phyloP scores from a whole-genome alignment of 2,329 filamentous ascomycete genomes.

The Ophiostoma triangulosporum region DNA sequence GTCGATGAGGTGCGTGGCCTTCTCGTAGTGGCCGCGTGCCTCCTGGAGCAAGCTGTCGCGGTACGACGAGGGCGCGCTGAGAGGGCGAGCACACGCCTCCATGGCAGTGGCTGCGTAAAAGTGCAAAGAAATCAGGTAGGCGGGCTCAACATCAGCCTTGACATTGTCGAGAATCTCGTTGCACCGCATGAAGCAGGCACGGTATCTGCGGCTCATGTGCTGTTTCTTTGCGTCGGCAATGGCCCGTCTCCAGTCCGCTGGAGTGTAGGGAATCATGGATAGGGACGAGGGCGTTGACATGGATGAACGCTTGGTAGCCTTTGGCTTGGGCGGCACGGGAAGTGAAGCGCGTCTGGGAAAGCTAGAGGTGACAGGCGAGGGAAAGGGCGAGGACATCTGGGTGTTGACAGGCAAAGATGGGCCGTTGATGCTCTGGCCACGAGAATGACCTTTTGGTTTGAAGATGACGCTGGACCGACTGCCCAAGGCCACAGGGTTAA shows the following conservation, averaged over 20 bases:
- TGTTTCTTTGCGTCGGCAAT: conserved; percentile 41
- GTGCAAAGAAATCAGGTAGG: conserved; percentile 44
- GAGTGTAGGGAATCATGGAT: conserved; percentile 27
- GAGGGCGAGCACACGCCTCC: conserved; percentile 39
- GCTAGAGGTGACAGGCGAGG: background rate
- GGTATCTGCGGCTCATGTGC: conserved; percentile 36
- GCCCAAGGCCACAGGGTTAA: conserved; percentile 10
- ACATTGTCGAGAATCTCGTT: conserved; percentile 37
- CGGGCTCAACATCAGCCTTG: conserved; percentile 33
- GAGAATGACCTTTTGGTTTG: background rate
- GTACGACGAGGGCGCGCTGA: conserved; percentile 31
- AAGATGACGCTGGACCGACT: conserved; percentile 11
- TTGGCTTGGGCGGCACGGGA: conserved; percentile 6
- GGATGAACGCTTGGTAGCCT: conserved; percentile 15
- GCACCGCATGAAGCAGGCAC: conserved; percentile 39
- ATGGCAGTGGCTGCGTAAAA: conserved; percentile 49
- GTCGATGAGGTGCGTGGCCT: conserved; percentile 33
- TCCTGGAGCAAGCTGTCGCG: conserved; percentile 36
- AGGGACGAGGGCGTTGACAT: conserved; percentile 6
- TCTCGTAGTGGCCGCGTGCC: conserved; percentile 37
- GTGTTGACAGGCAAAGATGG: background rate
- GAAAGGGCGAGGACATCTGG: background rate
- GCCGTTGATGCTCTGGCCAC: conserved; percentile 7
- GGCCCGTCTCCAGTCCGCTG: conserved; percentile 36
- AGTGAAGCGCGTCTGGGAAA: conserved; percentile 5